Base-by-base conservation (phyloP, 192 early-diverging fungal genomes). In the Backusella westeae region DNA sequence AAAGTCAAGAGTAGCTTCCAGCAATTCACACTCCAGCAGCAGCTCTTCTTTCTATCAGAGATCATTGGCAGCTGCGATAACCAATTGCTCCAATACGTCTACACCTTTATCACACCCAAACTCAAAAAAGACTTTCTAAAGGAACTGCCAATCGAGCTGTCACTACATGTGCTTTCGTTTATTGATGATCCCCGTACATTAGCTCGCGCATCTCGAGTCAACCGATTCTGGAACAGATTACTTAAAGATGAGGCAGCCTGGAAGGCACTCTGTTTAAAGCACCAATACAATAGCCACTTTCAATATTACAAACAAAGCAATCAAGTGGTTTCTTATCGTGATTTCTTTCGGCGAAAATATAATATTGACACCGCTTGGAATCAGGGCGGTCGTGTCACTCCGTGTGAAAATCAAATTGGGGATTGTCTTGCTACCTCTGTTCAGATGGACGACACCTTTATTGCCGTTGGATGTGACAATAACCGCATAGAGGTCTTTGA, bases 391-490 rank as follows among this genome's bases (percentile, higher is more conserved):
- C 79, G 82, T 19, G 56, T 83, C 5, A 77, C 67, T 3, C 34
- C 63, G 8, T 90, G 92, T 69, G 90, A 94, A 26, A 86, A 92
- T 38, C 77, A 83, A 26, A 78, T 81, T 1, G 78, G 85, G 66
- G 76, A 81, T 23, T 87, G 86, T 71, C 93, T 99, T 6, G 97
- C 98, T 19, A 99, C 98, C 5, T 96, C 94, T 69, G 84, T 99
- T 49, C 96, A 99, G 81, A 95, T 99, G 89, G 97, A 98, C 73
- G 88, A 90, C n/a, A 91, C 95, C 42, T 94, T 95, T 82, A 96
- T 99, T 72, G 93, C 99, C 1, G 94, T 95, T 29, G 98, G 97
- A 34, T 92, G 95, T 23, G 98, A 99, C 83, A 96, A 97, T 49
- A 91, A 94, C 69, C 91, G 91, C 38, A 98, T 99, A 46, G 92